These are phyloP conservation scores for Talinum fruticosum DNA, from an alignment of 148 eudicot species.

Conservation along the genomic window DNA sequence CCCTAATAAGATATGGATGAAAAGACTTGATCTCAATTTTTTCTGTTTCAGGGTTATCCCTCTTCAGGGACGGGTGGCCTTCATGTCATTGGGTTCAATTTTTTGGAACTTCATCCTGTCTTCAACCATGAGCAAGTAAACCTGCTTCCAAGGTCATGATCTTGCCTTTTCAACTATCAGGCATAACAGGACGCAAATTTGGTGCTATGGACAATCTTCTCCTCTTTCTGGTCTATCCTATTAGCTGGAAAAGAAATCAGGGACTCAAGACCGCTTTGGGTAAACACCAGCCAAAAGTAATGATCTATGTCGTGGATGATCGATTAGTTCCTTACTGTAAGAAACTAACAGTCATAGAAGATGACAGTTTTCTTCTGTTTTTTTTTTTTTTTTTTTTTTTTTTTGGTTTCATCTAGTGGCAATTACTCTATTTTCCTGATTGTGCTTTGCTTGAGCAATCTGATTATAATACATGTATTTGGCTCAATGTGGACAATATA, in stretches of 20 bases:
- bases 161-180: background rate
- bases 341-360: background rate
- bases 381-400: background rate
- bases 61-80: constrained; percentile 90
- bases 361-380: background rate
- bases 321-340: background rate
- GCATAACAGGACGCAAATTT: background rate
- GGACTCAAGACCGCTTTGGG: background rate
- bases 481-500: too few relatives aligned
- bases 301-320: background rate
- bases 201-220: background rate
- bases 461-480: background rate
- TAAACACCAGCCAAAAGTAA: constrained; percentile 1
- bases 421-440: background rate
- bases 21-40: background rate
- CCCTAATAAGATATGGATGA: too few relatives aligned
- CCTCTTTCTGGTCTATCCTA: background rate
- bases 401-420: background rate
- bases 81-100: constrained; percentile 92
- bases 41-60: constrained; percentile 66
- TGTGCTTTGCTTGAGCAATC: background rate
- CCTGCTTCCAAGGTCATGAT: constrained; percentile 12
- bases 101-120: constrained; percentile 94
- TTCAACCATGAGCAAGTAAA: constrained; percentile 75
- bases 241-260: background rate